Percentiles rank a stretch among this genome's conserved stretches.
Evolutionary conservation across 345 rosid genomes (phyloP).

Genomic region (Brassica carinata): DNA sequence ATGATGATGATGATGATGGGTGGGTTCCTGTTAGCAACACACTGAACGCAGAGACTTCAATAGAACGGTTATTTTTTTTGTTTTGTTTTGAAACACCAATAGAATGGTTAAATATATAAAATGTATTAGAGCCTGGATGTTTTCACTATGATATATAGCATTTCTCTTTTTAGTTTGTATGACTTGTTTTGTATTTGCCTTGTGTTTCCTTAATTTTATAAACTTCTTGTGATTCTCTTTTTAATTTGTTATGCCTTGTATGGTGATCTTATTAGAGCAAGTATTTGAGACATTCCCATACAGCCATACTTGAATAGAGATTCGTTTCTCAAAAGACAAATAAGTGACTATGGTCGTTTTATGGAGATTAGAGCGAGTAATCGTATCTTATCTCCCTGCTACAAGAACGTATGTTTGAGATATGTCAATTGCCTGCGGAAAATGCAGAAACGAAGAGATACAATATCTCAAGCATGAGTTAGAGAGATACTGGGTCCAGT

Average conservation of each 20-base stretch:
- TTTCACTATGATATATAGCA: neutral
- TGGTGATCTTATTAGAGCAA: neutral
- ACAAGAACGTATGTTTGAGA: neutral
- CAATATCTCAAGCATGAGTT: neutral
- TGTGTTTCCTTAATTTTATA: neutral
- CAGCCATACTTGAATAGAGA: neutral
- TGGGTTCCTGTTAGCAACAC: neutral
- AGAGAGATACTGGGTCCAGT: neutral
- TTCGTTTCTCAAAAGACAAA: neutral
- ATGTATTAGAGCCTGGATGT: neutral
- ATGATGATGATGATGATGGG: neutral
- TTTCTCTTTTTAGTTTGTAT: neutral
- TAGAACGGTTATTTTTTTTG: neutral
- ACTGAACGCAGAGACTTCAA: conserved; percentile 5
- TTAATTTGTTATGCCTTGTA: neutral
- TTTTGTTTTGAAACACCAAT: neutral
- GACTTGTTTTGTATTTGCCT: neutral
- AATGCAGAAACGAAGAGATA: neutral
- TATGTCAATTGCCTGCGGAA: neutral
- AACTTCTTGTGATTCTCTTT: neutral
- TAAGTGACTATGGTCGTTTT: neutral
- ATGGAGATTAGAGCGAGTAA: neutral
- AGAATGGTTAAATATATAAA: neutral
- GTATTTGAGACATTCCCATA: neutral
- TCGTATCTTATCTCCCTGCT: neutral